phyloP scores from a whole-genome alignment of 225 moss, liverwort and hornwort species.

The Pseudoscleropodium purum region DNA sequence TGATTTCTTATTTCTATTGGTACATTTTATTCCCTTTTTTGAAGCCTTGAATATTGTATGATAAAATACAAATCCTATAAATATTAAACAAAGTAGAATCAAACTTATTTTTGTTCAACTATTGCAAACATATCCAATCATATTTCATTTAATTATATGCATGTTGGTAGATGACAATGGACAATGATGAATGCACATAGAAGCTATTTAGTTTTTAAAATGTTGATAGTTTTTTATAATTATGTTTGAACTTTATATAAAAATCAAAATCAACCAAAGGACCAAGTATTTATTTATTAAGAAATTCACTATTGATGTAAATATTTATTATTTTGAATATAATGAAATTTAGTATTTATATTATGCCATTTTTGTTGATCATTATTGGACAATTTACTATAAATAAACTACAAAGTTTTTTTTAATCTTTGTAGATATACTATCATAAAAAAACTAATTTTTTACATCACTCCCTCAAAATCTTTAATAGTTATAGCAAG shows the following conservation, averaged over 20 bases:
- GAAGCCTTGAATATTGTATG: neutral
- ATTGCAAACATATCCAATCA: neutral
- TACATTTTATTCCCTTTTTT: neutral
- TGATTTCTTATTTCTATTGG: neutral
- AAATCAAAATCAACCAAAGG: neutral
- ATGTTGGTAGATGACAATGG: neutral
- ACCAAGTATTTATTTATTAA: neutral
- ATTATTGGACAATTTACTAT: accelerated
- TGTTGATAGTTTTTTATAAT: neutral
- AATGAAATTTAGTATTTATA: neutral
- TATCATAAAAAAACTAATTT: neutral
- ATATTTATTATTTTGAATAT: neutral
- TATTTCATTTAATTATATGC: neutral
- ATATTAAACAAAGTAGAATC: neutral
- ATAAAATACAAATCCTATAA: neutral
- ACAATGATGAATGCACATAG: accelerated
- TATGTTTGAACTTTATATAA: neutral
- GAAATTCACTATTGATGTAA: neutral
- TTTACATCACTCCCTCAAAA: neutral
- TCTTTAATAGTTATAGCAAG: accelerated
- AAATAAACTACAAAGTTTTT: no score
- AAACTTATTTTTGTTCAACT: neutral
- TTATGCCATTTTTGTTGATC: neutral
- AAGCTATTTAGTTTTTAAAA: neutral
- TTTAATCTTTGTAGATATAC: neutral